Base-by-base conservation (phyloP, 352 stramenopile species). In the Pythium folliculosum region DNA sequence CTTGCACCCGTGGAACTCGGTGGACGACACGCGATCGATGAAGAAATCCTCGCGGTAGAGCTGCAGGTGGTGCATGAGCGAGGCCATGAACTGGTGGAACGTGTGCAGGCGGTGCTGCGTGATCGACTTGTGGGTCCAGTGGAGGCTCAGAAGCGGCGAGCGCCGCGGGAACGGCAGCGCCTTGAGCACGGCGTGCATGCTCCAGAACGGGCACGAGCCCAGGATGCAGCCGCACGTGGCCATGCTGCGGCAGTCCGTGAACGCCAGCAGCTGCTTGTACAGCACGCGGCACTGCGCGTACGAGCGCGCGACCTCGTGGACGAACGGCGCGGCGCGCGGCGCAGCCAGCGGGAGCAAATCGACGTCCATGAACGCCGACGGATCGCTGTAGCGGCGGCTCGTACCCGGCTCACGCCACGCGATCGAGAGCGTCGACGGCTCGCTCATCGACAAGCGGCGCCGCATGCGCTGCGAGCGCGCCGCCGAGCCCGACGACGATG, bases 121-220 rank as follows among this genome's bases (percentile, higher is more conserved):
- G 23, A 65, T 44, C 22, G 67, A 65, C 32, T 55, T 58, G 19
- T 64, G 55, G 37, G 38, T 56, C 63, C 63, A 82, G 47, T 85
- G 77, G 35, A 75, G 66, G 23, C 73, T 78, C 43, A 90, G 84
- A 16, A 91, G 65, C 40, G 72, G 40, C 40, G 40, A 77, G 57
- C 75, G 77, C 16, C 68, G 77, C 5, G 82, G 80, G 57, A 91
- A 89, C 58, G 78, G 50, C 44, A 88, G 71, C n/a, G 64, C 55
- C 14, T 74, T 67, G 23, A 91, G 60, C 12, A 85, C 44, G 1
- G 64, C 55, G 37, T 75, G 75, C 27, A 91, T 74, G 23, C 78
- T 85, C 77, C 80, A 84, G 68, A 89, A 89, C 10, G 80, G 80
- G 53, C 82, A 91, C 62, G 78, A 77, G 7, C 76, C 75, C 27